Evolutionary conservation across 1,284 basidiomycete species (phyloP), one percentile per base, ranked within the genome.

Genomic region (Xerocomus nothofagi): DNA sequence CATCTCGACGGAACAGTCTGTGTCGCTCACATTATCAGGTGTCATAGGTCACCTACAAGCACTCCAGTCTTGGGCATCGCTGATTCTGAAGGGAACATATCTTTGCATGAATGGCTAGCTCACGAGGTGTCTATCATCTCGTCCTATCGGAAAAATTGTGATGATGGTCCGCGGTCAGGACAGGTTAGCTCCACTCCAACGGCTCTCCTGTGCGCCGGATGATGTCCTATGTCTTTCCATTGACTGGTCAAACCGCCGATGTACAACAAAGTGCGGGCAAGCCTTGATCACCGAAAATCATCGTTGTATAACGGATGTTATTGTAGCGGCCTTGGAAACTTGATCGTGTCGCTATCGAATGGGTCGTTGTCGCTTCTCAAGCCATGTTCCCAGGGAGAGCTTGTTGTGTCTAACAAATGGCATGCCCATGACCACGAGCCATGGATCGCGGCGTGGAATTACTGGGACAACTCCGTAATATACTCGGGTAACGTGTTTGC

Each of bases 361-460:
- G 92, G 93, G 4, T 76, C 73, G 2, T 64, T 97, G 17, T 77
- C 81, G 18, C 71, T 90, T 15, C 71, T 95, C 6, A 71, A 65
- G 29, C 75, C 78, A 2, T 68, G 71, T 20, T 68, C 75, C 0
- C 61, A 65, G 4, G 70, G 72, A 9, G 70, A 69, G 4, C 67
- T 89, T 12, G 46, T 63, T 0, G 65, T 86, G 1, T 68, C 69
- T 2, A 66, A 78, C 15, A 74, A 73, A 2, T 99, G 96, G 95
- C 73, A 80, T 49, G 96, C 92, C 6, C 97, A 99, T 65, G 92
- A 94, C 53, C 87, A 84, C 61, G 97, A 99, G 66, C 90, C 96
- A 0, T 99, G 97, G 97, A 86, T 93, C 40, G 84, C 87, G 0
- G 86, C 90, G 0, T 99, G 91, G 84, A 83, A 98, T 63, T 86